Conservation (phyloP, 148 eudicot species). For the Silene uniflora region DNA sequence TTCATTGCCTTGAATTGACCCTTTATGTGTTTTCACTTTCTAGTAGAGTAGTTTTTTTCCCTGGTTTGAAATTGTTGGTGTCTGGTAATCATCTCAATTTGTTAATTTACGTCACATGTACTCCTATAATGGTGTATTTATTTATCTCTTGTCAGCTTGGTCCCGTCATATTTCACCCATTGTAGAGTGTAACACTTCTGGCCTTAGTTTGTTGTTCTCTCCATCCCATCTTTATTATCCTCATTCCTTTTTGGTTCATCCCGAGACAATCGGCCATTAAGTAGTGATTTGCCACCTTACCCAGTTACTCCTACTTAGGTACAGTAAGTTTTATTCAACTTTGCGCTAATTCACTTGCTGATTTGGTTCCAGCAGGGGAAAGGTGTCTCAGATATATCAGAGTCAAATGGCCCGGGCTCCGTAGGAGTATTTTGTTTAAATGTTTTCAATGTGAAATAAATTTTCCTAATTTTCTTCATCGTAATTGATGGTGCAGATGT, state of each 20-base stretch:
- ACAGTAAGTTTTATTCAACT: too few relatives aligned
- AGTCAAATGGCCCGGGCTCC: not conserved
- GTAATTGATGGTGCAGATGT: constrained; percentile 27
- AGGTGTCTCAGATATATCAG: too few relatives aligned
- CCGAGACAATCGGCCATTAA: not conserved
- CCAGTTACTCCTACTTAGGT: too few relatives aligned
- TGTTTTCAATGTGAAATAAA: not conserved
- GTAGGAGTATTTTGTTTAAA: not conserved
- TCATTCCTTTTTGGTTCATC: not conserved
- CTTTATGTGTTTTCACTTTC: not conserved
- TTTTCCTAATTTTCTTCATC: not conserved
- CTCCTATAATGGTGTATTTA: not conserved
- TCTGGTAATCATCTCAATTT: not conserved
- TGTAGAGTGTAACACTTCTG: too few relatives aligned
- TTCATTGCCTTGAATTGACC: not conserved
- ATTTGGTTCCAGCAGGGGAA: too few relatives aligned
- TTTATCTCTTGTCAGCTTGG: not conserved
- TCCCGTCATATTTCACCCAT: not conserved
- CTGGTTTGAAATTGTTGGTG: not conserved
- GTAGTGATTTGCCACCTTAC: too few relatives aligned
- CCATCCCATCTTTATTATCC: not conserved
- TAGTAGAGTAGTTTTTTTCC: not conserved
- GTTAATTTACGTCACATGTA: not conserved
- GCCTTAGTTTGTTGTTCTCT: not conserved
- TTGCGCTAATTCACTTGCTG: too few relatives aligned